Base-by-base conservation (phyloP, 345 rosid species). In the Punica granatum region DNA sequence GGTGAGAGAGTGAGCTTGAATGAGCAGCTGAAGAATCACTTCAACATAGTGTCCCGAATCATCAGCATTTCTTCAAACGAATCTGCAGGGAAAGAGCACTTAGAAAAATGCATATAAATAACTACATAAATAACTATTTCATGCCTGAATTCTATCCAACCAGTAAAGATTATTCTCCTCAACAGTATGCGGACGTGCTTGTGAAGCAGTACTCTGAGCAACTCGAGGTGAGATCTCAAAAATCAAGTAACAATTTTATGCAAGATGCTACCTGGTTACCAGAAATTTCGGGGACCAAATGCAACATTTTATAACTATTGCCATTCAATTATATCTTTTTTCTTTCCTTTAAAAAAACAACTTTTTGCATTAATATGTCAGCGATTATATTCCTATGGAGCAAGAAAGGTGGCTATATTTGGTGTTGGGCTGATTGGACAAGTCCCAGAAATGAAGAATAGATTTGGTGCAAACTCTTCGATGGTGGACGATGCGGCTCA, bases 41-140 rank as follows among this genome's bases (percentile, higher is more conserved):
- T 35, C 23, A 26, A 1, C 7, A 73, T 54, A 0, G 18, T 65
- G 7, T 28, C 13, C 11, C 19, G 18, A 1, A 25, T 69, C 31
- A 26, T 0, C 3, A 14, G 28, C 2, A 30, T 63, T 11, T 14
- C 71, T 0, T 51, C 69, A 30, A 31, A 25, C n/a, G 21, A 65
- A 2, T 23, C 36, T 11, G 34, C 68, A 6, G 36, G 73, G 11
- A 33, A 19, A 39, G 6, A 30, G 23, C 43, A 74, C 75, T 62
- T 80, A 23, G 73, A 42, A 64, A 67, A 65, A 67, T 74, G 84
- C 74, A 23, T 74, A 7, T 77, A 80, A 54, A 81, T 21, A 79
- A 81, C n/a, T 78, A 73, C 75, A 53, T 78, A 33, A 75, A 73
- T 76, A 81, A 78, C 60, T 81, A 78, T 69, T 69, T 77, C 63